A percentile compares a stretch with the other conserved stretches of the same genome.
Evolutionary conservation across 371 early-diverging fungal species (phyloP).

Genomic region (Nematocida ausubeli): DNA sequence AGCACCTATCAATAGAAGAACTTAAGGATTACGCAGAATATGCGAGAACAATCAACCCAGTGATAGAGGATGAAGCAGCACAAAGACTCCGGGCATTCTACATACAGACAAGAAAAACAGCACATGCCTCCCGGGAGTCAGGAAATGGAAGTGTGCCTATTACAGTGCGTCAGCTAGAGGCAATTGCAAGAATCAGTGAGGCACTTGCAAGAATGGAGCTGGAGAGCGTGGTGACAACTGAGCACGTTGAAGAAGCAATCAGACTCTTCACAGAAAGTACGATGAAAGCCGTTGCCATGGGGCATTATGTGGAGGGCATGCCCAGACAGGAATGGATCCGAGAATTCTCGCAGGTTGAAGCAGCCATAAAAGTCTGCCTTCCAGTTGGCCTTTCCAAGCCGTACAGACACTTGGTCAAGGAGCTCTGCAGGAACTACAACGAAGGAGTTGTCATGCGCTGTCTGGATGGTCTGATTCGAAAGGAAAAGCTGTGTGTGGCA

Average conservation of each 20-base stretch:
- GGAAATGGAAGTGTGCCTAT: conserved; percentile 84
- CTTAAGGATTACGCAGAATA: conserved; percentile 66
- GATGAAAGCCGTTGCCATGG: conserved; percentile 76
- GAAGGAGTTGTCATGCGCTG: conserved; percentile 60
- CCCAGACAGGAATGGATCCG: conserved; percentile 56
- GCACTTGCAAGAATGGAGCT: conserved; percentile 91
- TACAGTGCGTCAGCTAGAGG: conserved; percentile 95
- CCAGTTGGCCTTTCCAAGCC: conserved; percentile 63
- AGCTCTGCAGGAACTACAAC: conserved; percentile 48
- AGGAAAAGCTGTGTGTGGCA: conserved; percentile 62
- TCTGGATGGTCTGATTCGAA: conserved; percentile 65
- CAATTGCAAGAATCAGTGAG: conserved; percentile 96
- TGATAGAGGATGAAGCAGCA: conserved; percentile 61
- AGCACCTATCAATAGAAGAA: conserved; percentile 35
- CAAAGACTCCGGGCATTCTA: conserved; percentile 78
- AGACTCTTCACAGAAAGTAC: conserved; percentile 92
- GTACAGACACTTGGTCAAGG: conserved; percentile 47
- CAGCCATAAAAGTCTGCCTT: conserved; percentile 58
- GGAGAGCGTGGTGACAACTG: conserved; percentile 76
- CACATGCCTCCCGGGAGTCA: conserved; percentile 75
- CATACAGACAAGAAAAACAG: conserved; percentile 80
- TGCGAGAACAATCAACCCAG: conserved; percentile 65
- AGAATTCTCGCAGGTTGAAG: conserved; percentile 58
- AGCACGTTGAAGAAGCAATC: conserved; percentile 95
- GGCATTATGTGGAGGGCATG: conserved; percentile 69